phyloP scores from a whole-genome alignment of 73 alveolate species.

The Breviolum minutum region DNA sequence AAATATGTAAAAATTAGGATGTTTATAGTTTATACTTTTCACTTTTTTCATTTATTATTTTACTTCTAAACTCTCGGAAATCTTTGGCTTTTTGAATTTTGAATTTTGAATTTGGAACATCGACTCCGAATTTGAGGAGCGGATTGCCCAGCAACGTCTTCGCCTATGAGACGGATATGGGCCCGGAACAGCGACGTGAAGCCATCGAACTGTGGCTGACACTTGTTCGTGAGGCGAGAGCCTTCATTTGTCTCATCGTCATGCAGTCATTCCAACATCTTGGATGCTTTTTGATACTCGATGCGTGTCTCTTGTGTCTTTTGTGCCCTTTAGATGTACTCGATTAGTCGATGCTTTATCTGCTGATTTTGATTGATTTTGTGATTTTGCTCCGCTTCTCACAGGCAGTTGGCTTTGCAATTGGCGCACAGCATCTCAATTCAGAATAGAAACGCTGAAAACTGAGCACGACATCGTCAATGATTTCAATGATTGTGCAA shows the following conservation, averaged over 20 bases:
- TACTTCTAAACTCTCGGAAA: background rate
- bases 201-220: constrained; percentile 90
- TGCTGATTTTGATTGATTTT: background rate
- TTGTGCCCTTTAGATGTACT: background rate
- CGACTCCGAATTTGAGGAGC: background rate
- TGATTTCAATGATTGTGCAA: too few relatives aligned
- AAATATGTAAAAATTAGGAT: background rate
- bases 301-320: background rate
- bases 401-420: constrained; percentile 87
- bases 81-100: background rate
- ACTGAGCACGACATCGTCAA: too few relatives aligned
- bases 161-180: constrained; percentile 77
- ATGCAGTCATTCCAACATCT: background rate
- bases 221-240: constrained; percentile 48
- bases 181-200: constrained; percentile 68
- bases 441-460: too few relatives aligned
- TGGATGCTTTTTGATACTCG: background rate
- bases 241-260: background rate
- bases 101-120: background rate
- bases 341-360: background rate
- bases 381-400: background rate
- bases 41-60: background rate
- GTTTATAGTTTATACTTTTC: background rate
- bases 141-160: constrained; percentile 73
- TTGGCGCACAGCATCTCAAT: constrained; percentile 39